Base-by-base conservation (phyloP, 2,329 filamentous ascomycete species). In the Nothopassalora personata region DNA sequence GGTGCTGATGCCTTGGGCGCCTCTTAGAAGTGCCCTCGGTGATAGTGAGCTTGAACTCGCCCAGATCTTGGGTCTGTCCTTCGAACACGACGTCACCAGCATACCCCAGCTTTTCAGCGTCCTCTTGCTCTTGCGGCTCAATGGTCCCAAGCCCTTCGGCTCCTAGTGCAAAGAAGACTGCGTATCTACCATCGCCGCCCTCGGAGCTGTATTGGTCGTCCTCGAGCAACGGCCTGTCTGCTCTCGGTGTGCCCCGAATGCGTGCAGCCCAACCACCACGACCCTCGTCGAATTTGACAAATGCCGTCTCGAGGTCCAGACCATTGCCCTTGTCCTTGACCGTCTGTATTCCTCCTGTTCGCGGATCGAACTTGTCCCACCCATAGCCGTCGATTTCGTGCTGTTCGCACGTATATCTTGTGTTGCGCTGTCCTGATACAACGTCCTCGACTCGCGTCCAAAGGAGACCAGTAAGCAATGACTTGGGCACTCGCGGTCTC, bases 361-460 rank as follows among this genome's bases (percentile, higher is more conserved):
- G 83, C 23, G 91, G 87, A 75, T 99, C 94, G 74, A 95, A 99
- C 73, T 96, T 90, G 69, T 97, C 92, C 94, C 94, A 99, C 62
- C 94, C 94, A 74, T 99, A 99, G 57, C 93, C 93, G 51, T 86
- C 88, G 83, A 99, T 96, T 73, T 95, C 91, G 73, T 94, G 85
- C 74, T 99, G 94, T 74, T 97, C 94, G 76, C 94, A 99, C 0
- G 94, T 97, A 74, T 96, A 91, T 64, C 94, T 86, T 68, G 97
- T 88, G 68, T 87, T 89, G 60, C 86, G 77, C 72, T 94, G 90
- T 56, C 92, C 84, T 61, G 85, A 85, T 46, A 80, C 77, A 74
- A 87, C 97, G 66, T 87, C 83, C 70, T 97, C 90, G 15, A 95
- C 86, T 67, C 88, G 88, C 5, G 86, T 86, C 94, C 94, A 99